Conservation (phyloP, 2,329 filamentous ascomycete species). For the Epichloe glyceriae region DNA sequence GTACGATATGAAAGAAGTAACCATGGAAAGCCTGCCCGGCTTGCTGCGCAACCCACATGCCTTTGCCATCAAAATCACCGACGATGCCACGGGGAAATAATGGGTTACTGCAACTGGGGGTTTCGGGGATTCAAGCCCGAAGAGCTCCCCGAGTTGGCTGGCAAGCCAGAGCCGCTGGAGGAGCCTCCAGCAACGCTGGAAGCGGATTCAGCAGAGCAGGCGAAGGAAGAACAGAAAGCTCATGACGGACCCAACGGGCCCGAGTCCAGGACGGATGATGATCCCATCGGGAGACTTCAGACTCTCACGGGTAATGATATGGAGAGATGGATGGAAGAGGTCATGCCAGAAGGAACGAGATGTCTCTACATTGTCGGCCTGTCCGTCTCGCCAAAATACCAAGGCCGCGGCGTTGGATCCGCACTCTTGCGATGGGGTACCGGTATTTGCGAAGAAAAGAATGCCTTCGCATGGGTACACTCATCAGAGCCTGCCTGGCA, state of each 20-base stretch:
- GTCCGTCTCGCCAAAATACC: slow-evolving; percentile 18
- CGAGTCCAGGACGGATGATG: slow-evolving; percentile 8
- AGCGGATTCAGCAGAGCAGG: background rate
- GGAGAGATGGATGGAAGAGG: slow-evolving; percentile 16
- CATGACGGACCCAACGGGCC: background rate
- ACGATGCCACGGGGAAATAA: slow-evolving; percentile 14
- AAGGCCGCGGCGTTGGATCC: slow-evolving; percentile 19
- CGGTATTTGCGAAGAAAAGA: slow-evolving; percentile 14
- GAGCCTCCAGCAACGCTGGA: background rate
- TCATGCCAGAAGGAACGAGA: slow-evolving; percentile 19
- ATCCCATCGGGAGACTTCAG: slow-evolving; percentile 16
- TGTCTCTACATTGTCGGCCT: slow-evolving; percentile 21
- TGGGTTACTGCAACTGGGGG: slow-evolving; percentile 20
- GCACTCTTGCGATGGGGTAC: slow-evolving; percentile 21
- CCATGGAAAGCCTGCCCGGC: slow-evolving; percentile 12
- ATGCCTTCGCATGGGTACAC: slow-evolving; percentile 22
- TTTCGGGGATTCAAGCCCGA: slow-evolving; percentile 17
- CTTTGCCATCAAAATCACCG: slow-evolving; percentile 20
- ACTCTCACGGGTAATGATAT: slow-evolving; percentile 19
- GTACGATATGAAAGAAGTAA: slow-evolving; percentile 16
- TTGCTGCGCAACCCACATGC: slow-evolving; percentile 12
- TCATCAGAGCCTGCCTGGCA: slow-evolving; percentile 18
- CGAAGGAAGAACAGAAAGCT: background rate
- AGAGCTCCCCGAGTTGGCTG: slow-evolving; percentile 10
- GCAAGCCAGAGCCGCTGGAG: slow-evolving; percentile 6